Evolutionary conservation across 2,329 filamentous ascomycete genomes (phyloP).

Genomic region (Stromatinia cepivora): DNA sequence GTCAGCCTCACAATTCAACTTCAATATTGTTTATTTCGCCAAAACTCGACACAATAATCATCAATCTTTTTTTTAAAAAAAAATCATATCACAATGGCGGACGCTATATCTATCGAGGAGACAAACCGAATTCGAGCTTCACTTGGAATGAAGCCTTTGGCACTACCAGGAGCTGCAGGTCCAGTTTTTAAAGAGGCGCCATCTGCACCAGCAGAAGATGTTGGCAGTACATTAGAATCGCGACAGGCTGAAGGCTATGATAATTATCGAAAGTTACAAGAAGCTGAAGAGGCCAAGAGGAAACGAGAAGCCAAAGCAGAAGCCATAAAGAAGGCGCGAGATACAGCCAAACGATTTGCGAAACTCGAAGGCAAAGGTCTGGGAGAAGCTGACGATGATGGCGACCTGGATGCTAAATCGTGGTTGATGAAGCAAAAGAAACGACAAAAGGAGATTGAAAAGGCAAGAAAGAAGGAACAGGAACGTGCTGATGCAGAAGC

Average conservation of each 20-base stretch:
- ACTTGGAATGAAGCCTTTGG: slow-evolving; percentile 86
- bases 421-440: slow-evolving; percentile 93
- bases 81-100: slow-evolving; percentile 43
- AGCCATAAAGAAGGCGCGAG: slow-evolving; percentile 82
- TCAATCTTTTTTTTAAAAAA: background rate
- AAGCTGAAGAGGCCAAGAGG: slow-evolving; percentile 74
- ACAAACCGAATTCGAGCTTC: slow-evolving; percentile 88
- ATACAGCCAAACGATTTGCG: slow-evolving; percentile 73
- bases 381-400: slow-evolving; percentile 69
- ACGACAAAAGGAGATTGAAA: slow-evolving; percentile 85
- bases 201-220: slow-evolving; percentile 57
- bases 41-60: slow-evolving; percentile 3
- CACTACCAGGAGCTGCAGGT: slow-evolving; percentile 68
- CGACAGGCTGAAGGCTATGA: slow-evolving; percentile 71
- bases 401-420: slow-evolving; percentile 72
- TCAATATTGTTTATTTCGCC: slow-evolving; percentile 12
- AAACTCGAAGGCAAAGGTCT: slow-evolving; percentile 81
- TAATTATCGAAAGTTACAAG: slow-evolving; percentile 66
- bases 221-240: slow-evolving; percentile 79
- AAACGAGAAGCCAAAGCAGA: slow-evolving; percentile 78
- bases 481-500: slow-evolving; percentile 77
- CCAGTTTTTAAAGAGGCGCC: slow-evolving; percentile 55
- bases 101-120: slow-evolving; percentile 81
- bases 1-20: slow-evolving; percentile 6
- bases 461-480: slow-evolving; percentile 68